Base-by-base conservation (phyloP, 441 rosid genomes). In the Gossypium schwendimanii region DNA sequence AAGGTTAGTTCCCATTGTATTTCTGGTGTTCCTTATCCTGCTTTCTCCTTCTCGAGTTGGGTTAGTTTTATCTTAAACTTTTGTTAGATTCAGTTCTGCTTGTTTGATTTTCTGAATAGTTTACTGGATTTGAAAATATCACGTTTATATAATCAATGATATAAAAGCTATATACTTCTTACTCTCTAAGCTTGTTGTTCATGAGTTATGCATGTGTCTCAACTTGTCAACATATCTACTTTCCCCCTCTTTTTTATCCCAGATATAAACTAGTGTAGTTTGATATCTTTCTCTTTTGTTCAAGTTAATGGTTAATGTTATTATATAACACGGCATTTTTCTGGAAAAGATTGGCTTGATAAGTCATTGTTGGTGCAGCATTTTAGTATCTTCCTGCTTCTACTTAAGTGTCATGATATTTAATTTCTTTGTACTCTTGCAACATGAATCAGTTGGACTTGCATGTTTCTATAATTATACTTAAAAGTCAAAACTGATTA, bases 1-100 rank as follows among this genome's bases (percentile, higher is more conserved):
- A 93, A 93, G 98, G 99, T 93, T 83, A 23, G 67, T 63, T 78
- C 21, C 70, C 62, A 53, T 75, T 80, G 49, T 36, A 78, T 65
- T 12, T 62, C 6, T 7, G 36, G 49, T 73, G 26, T 49, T 67
- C 72, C 20, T 71, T 63, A 28, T 49, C 21, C 23, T 70, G 24
- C 17, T 61, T 41, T 72, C n/a, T 39, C 21, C 26, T 14, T 26
- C 24, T 59, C 10, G 2, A 23, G 18, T 10, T 24, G 47, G 53
- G 28, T 39, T 70, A 45, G 36, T 20, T 45, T 11, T 71, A 24
- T 28, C n/a, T 58, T 26, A 24, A 44, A 9, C 15, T 59, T 44
- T 15, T 39, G 15, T 8, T 71, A 15, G 17, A 12, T 58, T 20
- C 45, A n/a, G 18, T 21, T 60, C 50, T 3, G 17, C 36, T 58